Evolutionary conservation across 176 grass and related monocot genomes (phyloP).

Genomic region (Alopecurus myosuroides): DNA sequence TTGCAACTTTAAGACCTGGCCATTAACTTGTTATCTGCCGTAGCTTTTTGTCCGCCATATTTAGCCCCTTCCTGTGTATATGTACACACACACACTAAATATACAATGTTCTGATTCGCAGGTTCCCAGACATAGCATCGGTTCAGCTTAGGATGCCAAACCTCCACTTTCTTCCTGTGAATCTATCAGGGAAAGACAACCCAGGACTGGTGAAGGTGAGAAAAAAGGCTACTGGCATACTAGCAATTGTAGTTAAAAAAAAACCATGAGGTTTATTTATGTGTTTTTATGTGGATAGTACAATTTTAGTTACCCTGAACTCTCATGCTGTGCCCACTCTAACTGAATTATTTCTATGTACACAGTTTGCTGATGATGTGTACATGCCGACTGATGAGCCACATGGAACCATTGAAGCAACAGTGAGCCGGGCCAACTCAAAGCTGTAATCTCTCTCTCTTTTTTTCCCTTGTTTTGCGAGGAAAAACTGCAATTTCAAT

Average conservation of each 20-base stretch:
- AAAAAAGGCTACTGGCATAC: neutral
- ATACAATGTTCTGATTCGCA: conserved; percentile 12
- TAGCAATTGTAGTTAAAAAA: neutral
- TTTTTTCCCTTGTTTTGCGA: neutral
- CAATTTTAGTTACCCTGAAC: neutral
- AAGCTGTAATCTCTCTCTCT: conserved; percentile 45
- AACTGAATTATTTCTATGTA: neutral
- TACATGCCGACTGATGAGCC: conserved; percentile 90
- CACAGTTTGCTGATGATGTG: conserved; percentile 95
- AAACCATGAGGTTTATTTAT: neutral
- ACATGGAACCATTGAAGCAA: conserved; percentile 95
- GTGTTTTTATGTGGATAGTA: neutral
- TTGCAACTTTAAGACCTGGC: neutral
- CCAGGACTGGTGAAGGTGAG: conserved; percentile 79
- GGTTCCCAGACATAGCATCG: conserved; percentile 74
- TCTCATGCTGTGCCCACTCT: neutral
- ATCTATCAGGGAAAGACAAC: conserved; percentile 77
- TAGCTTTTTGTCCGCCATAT: neutral
- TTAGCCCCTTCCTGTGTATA: neutral
- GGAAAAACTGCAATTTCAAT: conserved; percentile 39
- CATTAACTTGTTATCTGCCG: neutral
- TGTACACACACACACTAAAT: neutral
- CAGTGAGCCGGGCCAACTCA: conserved; percentile 55
- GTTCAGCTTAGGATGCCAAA: conserved; percentile 90
- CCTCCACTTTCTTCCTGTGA: conserved; percentile 84